These are phyloP conservation scores for Wickerhamomyces sp. DNA, from an alignment of 1,139 yeast species.

Conservation along the genomic window DNA sequence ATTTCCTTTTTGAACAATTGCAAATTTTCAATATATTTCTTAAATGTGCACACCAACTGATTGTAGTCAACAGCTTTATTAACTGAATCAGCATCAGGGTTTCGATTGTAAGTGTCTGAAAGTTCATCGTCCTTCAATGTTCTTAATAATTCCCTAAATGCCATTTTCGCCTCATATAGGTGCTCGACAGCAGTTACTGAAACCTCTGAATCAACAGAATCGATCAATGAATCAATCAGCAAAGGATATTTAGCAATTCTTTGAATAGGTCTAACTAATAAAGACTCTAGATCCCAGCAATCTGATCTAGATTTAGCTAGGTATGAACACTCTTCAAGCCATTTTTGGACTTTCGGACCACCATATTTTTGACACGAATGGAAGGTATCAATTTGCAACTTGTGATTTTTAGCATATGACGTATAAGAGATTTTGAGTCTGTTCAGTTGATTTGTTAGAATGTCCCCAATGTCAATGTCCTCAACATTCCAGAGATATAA, in stretches of 20 bases:
- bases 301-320: constrained; percentile 19
- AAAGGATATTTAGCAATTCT: constrained; percentile 21
- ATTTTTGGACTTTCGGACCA: constrained; percentile 21
- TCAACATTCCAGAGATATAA: constrained; percentile 8
- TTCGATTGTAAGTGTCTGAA: too few relatives aligned
- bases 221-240: constrained; percentile 16
- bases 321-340: constrained; percentile 23
- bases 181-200: constrained; percentile 11
- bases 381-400: constrained; percentile 14
- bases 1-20: constrained; percentile 9
- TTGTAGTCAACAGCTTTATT: constrained; percentile 11
- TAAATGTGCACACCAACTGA: constrained; percentile 12
- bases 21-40: constrained; percentile 4
- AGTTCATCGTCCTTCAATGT: constrained; percentile 3
- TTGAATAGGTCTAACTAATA: constrained; percentile 23
- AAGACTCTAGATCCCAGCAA: constrained; percentile 20
- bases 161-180: constrained; percentile 16
- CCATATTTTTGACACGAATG: constrained; percentile 6
- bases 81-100: too few relatives aligned
- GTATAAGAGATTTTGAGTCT: constrained; percentile 16
- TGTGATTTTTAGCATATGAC: constrained; percentile 16
- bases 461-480: constrained; percentile 25
- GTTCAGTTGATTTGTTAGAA: constrained; percentile 25
- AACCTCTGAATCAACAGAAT: constrained; percentile 9
- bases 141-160: constrained; percentile 14